Conservation (phyloP, 768 basidiomycete species). For the Kwoniella dejecticola region DNA sequence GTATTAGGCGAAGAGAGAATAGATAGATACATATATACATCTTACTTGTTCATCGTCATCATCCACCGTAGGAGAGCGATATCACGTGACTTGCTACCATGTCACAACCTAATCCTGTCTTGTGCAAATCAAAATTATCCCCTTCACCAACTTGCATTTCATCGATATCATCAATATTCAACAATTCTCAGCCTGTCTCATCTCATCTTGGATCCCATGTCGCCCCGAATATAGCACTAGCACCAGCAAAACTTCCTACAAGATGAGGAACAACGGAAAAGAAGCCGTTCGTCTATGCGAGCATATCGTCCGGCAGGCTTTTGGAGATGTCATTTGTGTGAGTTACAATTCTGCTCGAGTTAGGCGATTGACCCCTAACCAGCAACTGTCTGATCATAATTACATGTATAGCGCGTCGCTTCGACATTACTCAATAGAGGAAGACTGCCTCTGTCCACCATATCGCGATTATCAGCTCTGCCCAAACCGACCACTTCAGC, state of each 20-base stretch:
- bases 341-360: conserved; percentile 19
- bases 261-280: conserved; percentile 46
- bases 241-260: background rate
- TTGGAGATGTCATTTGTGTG: conserved; percentile 51
- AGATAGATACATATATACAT: too few species aligned
- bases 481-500: conserved; percentile 71
- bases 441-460: conserved; percentile 70
- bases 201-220: too few species aligned
- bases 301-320: conserved; percentile 50
- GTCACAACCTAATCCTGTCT: too few species aligned
- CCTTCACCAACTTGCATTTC: too few species aligned
- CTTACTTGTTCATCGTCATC: too few species aligned
- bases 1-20: too few species aligned
- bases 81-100: too few species aligned
- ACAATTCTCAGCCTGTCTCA: too few species aligned
- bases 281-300: conserved; percentile 53
- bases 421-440: conserved; percentile 75
- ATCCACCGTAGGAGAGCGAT: too few species aligned
- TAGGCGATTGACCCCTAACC: too few species aligned
- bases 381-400: background rate
- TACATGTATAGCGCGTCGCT: conserved; percentile 65
- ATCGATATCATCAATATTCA: too few species aligned
- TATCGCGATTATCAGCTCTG: conserved; percentile 70
- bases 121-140: too few species aligned
- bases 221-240: conserved; percentile 1